Evolutionary conservation across 805 yeast genomes (phyloP).

Genomic region (Tetrapisispora arboricola): DNA sequence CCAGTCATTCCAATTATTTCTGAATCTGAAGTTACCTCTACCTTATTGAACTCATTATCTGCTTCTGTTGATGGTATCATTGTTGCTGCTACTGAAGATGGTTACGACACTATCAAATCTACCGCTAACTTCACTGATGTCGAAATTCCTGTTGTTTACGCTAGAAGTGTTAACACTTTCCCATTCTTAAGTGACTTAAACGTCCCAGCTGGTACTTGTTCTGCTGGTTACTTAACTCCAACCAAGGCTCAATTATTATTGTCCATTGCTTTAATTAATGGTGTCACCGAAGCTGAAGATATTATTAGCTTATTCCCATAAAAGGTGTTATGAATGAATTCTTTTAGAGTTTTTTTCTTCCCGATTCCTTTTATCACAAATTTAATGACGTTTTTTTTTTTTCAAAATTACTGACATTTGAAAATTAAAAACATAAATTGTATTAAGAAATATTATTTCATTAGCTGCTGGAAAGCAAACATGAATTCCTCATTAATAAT

Average conservation of each 20-base stretch:
- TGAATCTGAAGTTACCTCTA: conserved; percentile 12
- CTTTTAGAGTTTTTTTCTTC: no score
- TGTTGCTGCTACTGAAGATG: conserved; percentile 18
- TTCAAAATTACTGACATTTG: not conserved
- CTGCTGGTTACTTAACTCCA: conserved; percentile 27
- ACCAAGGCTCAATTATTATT: conserved; percentile 25
- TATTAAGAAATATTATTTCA: not conserved
- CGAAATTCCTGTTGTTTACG: conserved; percentile 22
- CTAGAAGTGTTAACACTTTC: conserved; percentile 15
- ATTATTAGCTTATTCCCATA: conserved; percentile 8
- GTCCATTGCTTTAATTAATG: conserved; percentile 23
- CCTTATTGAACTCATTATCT: conserved; percentile 15
- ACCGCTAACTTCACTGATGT: conserved; percentile 6
- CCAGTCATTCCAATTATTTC: conserved; percentile 22
- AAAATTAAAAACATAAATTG: no score
- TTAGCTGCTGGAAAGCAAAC: not conserved
- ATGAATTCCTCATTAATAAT: not conserved
- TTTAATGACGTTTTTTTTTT: not conserved
- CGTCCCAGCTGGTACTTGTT: conserved; percentile 21
- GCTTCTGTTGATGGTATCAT: conserved; percentile 19
- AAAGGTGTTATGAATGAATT: not conserved
- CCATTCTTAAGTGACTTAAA: conserved; percentile 11
- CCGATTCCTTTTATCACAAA: not conserved
- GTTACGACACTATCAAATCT: conserved; percentile 11
- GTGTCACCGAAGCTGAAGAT: conserved; percentile 9